phyloP scores from a whole-genome alignment of 2,329 filamentous ascomycete species.

The Lecanicillium sp. region DNA sequence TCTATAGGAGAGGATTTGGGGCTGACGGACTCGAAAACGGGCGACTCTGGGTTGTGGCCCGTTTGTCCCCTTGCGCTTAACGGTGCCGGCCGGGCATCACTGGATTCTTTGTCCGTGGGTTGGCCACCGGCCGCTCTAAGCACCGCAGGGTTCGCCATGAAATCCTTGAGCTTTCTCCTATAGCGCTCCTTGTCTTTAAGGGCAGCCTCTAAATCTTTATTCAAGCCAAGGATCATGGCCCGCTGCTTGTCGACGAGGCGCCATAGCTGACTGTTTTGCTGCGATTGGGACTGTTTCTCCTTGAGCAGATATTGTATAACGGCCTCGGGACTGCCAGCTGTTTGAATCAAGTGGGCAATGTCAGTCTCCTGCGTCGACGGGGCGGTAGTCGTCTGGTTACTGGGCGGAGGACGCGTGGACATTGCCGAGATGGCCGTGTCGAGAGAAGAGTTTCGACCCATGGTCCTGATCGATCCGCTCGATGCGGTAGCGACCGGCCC shows the following conservation, averaged over 20 bases:
- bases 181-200: constrained; percentile 94
- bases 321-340: constrained; percentile 82
- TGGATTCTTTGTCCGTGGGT: constrained; percentile 9
- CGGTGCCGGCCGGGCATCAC: constrained; percentile 9
- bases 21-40: constrained; percentile 40
- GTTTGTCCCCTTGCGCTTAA: constrained; percentile 9
- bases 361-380: constrained; percentile 46
- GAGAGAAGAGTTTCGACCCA: constrained; percentile 74
- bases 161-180: constrained; percentile 79
- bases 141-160: constrained; percentile 34
- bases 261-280: constrained; percentile 92
- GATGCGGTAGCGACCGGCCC: constrained; percentile 33
- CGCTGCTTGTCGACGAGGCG: constrained; percentile 93
- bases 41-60: constrained; percentile 32
- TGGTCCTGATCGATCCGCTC: constrained; percentile 28
- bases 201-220: constrained; percentile 86
- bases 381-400: constrained; percentile 40
- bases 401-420: constrained; percentile 47
- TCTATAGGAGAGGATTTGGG: constrained; percentile 51
- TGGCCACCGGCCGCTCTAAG: constrained; percentile 19
- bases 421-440: constrained; percentile 84
- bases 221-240: constrained; percentile 85
- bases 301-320: constrained; percentile 82
- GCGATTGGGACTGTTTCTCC: constrained; percentile 81
- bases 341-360: constrained; percentile 68